Evolutionary conservation across 257 asterid species (phyloP).

Genomic region (Penstemon davidsonii): DNA sequence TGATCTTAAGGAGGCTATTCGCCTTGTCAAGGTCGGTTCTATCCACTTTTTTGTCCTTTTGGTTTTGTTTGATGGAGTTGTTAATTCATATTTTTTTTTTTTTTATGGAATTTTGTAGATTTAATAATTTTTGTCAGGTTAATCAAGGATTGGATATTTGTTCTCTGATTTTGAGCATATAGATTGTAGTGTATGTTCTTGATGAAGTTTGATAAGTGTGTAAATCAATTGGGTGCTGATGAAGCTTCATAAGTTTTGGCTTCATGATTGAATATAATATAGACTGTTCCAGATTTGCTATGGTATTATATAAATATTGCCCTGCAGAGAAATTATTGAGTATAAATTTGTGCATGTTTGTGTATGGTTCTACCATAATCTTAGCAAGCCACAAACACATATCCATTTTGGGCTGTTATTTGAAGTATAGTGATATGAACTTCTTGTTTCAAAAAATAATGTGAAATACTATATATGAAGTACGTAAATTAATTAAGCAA

Average conservation of each 20-base stretch:
- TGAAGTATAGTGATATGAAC: too few species aligned
- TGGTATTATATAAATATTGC: too few species aligned
- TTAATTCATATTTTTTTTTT: not conserved
- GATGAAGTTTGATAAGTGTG: not conserved
- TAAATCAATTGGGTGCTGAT: constrained; percentile 3
- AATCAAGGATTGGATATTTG: not conserved
- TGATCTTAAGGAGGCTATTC: constrained; percentile 92
- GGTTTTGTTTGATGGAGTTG: not conserved
- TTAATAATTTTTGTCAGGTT: not conserved
- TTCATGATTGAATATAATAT: too few species aligned
- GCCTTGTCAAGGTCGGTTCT: constrained; percentile 72
- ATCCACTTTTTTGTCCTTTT: not conserved
- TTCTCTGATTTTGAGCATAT: constrained; percentile 13
- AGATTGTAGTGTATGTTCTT: not conserved
- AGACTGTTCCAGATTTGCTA: not conserved
- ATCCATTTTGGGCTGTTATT: too few species aligned
- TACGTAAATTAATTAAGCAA: too few species aligned
- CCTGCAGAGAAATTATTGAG: not conserved
- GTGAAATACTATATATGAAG: too few species aligned
- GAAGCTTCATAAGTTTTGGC: not conserved
- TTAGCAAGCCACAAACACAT: too few species aligned
- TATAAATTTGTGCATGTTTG: not conserved
- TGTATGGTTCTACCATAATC: not conserved
- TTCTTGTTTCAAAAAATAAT: too few species aligned
- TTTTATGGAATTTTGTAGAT: too few species aligned